A percentile compares a stretch with the other conserved stretches of the same genome.
phyloP scores from a whole-genome alignment of 1,139 yeast genomes.

The Sugiyamaella sp. region DNA sequence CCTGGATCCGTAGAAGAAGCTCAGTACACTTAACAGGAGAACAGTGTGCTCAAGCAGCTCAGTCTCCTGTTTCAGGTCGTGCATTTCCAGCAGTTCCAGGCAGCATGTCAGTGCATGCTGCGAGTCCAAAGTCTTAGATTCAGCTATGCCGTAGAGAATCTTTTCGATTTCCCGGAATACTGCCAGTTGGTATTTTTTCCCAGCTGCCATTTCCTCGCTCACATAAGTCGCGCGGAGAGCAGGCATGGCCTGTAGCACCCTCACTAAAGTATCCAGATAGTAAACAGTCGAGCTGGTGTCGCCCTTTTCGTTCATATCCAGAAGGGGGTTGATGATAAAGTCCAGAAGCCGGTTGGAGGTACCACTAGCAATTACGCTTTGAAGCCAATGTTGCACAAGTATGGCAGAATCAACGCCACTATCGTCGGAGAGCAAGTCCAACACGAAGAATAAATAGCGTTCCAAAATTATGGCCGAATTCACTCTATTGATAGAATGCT shows the following conservation, averaged over 20 bases:
- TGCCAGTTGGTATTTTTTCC: neutral
- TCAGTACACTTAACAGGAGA: constrained; percentile 22
- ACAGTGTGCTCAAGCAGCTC: constrained; percentile 24
- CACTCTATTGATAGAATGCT: constrained; percentile 45
- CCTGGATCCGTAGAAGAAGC: constrained; percentile 20
- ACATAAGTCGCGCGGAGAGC: constrained; percentile 16
- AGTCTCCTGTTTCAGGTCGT: constrained; percentile 12
- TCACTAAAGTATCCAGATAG: constrained; percentile 22
- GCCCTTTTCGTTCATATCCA: neutral
- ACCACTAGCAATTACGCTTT: constrained; percentile 46
- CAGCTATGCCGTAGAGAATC: constrained; percentile 3
- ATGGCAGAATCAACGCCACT: constrained; percentile 35
- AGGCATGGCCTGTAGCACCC: constrained; percentile 25
- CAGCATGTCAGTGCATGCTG: constrained; percentile 6
- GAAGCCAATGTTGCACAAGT: constrained; percentile 61
- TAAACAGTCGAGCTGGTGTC: constrained; percentile 17
- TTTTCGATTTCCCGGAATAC: constrained; percentile 2
- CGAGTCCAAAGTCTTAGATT: neutral
- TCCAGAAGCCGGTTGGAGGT: neutral
- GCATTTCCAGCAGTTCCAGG: constrained; percentile 15
- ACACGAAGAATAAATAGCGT: constrained; percentile 66
- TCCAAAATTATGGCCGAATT: constrained; percentile 53
- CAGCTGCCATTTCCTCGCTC: constrained; percentile 1
- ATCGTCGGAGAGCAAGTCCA: constrained; percentile 57
- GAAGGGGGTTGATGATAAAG: neutral